A percentile compares a stretch with the other conserved stretches of the same genome.
phyloP scores from a whole-genome alignment of 176 grass and related monocot species.

The Neostapfia colusana region DNA sequence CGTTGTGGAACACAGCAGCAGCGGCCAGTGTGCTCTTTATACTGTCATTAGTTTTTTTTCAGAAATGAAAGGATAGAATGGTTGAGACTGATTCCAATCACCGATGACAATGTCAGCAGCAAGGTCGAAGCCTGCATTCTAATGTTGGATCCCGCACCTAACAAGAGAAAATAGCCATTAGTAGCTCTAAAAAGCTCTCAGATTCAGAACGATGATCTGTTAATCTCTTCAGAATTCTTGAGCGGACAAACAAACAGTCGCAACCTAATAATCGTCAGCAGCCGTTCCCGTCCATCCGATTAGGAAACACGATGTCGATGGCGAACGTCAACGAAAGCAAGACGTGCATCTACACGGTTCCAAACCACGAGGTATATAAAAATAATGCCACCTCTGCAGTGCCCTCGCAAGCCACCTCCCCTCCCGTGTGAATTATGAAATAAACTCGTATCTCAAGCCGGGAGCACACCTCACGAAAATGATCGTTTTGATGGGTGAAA shows the following conservation, averaged over 20 bases:
- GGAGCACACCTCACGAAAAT: constrained; percentile 28
- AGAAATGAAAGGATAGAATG: not conserved
- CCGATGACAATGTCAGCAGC: not conserved
- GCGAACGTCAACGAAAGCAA: not conserved
- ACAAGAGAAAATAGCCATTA: too few species aligned
- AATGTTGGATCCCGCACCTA: not conserved
- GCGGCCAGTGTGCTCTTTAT: not conserved
- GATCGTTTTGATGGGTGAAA: not conserved
- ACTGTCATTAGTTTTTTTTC: not conserved
- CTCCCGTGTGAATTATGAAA: too few species aligned
- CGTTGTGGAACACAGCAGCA: not conserved
- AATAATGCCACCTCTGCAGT: not conserved
- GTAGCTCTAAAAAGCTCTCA: too few species aligned
- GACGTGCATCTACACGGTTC: constrained; percentile 12
- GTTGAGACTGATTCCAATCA: not conserved
- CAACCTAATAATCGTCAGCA: constrained; percentile 30
- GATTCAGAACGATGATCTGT: too few species aligned
- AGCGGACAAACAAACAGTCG: not conserved
- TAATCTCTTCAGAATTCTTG: not conserved
- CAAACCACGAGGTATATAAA: not conserved
- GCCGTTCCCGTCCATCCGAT: not conserved
- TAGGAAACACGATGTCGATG: not conserved
- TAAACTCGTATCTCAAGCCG: not conserved
- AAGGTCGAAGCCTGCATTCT: not conserved
- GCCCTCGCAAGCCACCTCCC: too few species aligned